Conservation (phyloP, 2,329 filamentous ascomycete species). For the Drechslera avenae region DNA sequence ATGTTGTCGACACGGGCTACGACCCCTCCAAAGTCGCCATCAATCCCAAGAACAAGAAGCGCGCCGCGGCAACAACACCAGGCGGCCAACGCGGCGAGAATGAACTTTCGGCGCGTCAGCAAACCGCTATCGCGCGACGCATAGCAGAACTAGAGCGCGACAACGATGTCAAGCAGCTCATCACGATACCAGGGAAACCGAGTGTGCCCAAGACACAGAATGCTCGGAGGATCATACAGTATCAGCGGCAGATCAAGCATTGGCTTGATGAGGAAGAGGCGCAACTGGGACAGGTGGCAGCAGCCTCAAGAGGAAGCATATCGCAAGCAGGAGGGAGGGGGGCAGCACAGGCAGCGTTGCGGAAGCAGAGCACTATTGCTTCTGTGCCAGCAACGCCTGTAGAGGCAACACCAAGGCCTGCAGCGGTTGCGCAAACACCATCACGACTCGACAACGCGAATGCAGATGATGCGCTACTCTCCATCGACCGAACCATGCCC, state of each 20-base stretch:
- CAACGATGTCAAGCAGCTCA: conserved; percentile 62
- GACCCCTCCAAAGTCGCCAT: conserved; percentile 61
- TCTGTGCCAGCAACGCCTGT: conserved; percentile 34
- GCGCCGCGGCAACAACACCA: conserved; percentile 58
- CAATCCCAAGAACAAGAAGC: conserved; percentile 66
- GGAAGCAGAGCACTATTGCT: conserved; percentile 32
- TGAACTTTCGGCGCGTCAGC: conserved; percentile 80
- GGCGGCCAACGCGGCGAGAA: conserved; percentile 46
- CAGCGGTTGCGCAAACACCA: conserved; percentile 6
- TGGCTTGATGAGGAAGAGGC: conserved; percentile 81
- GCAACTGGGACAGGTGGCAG: conserved; percentile 55
- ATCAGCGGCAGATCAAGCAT: conserved; percentile 82
- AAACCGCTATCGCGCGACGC: conserved; percentile 79
- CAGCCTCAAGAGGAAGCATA: conserved; percentile 16
- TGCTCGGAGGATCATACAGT: conserved; percentile 77
- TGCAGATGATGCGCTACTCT: conserved; percentile 61
- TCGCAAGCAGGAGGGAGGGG: conserved; percentile 18
- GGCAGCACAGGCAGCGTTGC: conserved; percentile 21
- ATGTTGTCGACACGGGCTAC: conserved; percentile 76
- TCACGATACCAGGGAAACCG: conserved; percentile 43
- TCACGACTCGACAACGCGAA: conserved; percentile 21
- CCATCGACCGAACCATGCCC: conserved; percentile 60
- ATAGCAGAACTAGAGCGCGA: conserved; percentile 80
- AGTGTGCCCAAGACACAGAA: conserved; percentile 59
- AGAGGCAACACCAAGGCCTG: conserved; percentile 34